Evolutionary conservation across 139 green algal species (phyloP).

Genomic region (Diplosphaera chodatii): DNA sequence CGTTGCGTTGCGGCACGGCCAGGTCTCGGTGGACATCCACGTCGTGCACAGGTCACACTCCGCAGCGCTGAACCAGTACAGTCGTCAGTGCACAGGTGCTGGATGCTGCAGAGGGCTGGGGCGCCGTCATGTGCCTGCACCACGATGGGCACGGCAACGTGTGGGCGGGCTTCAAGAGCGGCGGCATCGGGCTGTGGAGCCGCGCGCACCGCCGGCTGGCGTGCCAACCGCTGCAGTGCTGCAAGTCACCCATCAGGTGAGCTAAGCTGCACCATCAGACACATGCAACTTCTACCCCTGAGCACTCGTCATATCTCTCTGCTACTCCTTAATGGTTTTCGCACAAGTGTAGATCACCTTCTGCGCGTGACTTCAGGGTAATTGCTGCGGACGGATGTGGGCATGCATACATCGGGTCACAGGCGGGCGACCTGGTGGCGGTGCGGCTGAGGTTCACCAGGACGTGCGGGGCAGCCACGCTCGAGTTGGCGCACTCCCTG

Average conservation of each 20-base stretch:
- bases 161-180: constrained; percentile 37
- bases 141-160: constrained; percentile 24
- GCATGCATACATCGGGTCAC: constrained; percentile 21
- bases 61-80: no score
- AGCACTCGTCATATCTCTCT: no score
- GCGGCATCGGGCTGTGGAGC: constrained; percentile 26
- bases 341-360: background rate
- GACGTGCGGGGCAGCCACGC: no score
- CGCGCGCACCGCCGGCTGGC: constrained; percentile 4
- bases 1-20: no score
- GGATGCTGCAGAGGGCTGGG: background rate
- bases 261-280: no score
- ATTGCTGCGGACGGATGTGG: constrained; percentile 21
- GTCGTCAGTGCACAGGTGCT: no score
- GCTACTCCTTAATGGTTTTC: no score
- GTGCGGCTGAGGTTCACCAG: constrained; percentile 6
- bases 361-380: constrained; percentile 6
- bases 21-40: no score
- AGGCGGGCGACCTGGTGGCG: constrained; percentile 21
- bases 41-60: no score
- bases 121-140: constrained; percentile 24
- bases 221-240: constrained; percentile 3
- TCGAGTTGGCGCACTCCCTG: background rate
- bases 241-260: constrained; percentile 17
- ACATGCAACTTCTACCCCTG: no score